Evolutionary conservation across 2,329 filamentous ascomycete genomes (phyloP).

Genomic region (Ceratocystis papillata): DNA sequence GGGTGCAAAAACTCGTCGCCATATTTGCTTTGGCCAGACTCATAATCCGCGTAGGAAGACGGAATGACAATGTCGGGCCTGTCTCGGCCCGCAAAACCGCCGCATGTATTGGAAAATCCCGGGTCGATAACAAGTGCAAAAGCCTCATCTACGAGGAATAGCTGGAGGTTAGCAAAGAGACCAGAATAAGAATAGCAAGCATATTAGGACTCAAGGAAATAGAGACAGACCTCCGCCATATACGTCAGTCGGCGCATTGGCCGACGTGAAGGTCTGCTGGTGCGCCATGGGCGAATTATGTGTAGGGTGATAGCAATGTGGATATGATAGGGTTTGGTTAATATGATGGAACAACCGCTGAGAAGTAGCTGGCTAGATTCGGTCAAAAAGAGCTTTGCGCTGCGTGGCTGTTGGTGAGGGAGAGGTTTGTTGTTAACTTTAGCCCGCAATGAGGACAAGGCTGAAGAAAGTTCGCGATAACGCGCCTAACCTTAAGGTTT

Average conservation of each 20-base stretch:
- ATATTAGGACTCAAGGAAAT: constrained; percentile 13
- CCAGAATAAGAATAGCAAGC: neutral
- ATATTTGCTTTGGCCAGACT: constrained; percentile 52
- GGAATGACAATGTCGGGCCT: constrained; percentile 87
- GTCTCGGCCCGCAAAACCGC: constrained; percentile 95
- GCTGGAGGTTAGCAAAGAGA: constrained; percentile 12
- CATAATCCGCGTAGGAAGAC: constrained; percentile 66
- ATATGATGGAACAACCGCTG: neutral
- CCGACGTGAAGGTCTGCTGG: constrained; percentile 31
- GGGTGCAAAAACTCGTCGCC: constrained; percentile 86
- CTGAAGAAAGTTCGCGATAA: constrained; percentile 9
- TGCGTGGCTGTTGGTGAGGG: neutral
- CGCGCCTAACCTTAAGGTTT: neutral
- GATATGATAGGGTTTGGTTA: neutral
- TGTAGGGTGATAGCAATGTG: constrained; percentile 1
- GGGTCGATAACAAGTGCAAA: constrained; percentile 94
- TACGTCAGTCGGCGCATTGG: constrained; percentile 43
- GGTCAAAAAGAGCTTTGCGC: neutral
- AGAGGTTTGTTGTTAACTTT: constrained; percentile 7
- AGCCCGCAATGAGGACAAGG: neutral
- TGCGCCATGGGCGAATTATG: constrained; percentile 39
- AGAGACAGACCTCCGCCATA: constrained; percentile 48
- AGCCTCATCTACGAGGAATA: constrained; percentile 66
- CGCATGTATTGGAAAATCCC: constrained; percentile 81
- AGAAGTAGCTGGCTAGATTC: neutral